Percentiles rank a stretch among this genome's conserved stretches.
phyloP scores from a whole-genome alignment of 306 rosid species.

The Fagus crenata region DNA sequence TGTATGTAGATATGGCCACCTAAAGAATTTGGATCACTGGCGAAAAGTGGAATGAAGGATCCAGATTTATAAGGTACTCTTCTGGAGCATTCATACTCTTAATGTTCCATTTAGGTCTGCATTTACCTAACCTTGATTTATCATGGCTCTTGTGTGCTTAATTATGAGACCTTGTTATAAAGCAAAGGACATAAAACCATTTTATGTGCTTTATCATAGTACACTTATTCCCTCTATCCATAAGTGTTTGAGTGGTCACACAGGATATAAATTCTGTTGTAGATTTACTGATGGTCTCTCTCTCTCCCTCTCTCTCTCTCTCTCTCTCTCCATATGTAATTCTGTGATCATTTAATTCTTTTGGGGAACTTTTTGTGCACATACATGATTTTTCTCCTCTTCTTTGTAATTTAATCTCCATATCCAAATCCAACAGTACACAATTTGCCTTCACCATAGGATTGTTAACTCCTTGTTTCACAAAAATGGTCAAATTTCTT shows the following conservation, averaged over 20 bases:
- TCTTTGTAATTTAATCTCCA: too few species aligned
- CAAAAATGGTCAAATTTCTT: neutral
- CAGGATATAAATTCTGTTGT: too few species aligned
- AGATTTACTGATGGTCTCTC: too few species aligned
- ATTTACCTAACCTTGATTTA: neutral
- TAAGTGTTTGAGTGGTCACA: too few species aligned
- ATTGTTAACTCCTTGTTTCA: neutral
- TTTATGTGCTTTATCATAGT: neutral
- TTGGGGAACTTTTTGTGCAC: too few species aligned
- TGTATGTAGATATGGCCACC: slow-evolving; percentile 58
- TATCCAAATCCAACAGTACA: neutral
- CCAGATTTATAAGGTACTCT: slow-evolving; percentile 37
- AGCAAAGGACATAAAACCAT: neutral
- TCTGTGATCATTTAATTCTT: too few species aligned
- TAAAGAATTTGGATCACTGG: slow-evolving; percentile 58
- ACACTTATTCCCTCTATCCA: neutral
- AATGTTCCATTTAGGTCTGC: neutral
- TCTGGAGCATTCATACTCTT: slow-evolving; percentile 1
- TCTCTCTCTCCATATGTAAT: too few species aligned
- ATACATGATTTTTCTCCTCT: too few species aligned
- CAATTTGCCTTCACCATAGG: neutral
- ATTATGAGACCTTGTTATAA: neutral
- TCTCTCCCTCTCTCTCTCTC: too few species aligned
- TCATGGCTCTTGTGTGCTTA: neutral
- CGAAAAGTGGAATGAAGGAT: slow-evolving; percentile 33